These are phyloP conservation scores for Phytophthora citricola DNA, from an alignment of 352 stramenopile genomes.

Conservation along the genomic window DNA sequence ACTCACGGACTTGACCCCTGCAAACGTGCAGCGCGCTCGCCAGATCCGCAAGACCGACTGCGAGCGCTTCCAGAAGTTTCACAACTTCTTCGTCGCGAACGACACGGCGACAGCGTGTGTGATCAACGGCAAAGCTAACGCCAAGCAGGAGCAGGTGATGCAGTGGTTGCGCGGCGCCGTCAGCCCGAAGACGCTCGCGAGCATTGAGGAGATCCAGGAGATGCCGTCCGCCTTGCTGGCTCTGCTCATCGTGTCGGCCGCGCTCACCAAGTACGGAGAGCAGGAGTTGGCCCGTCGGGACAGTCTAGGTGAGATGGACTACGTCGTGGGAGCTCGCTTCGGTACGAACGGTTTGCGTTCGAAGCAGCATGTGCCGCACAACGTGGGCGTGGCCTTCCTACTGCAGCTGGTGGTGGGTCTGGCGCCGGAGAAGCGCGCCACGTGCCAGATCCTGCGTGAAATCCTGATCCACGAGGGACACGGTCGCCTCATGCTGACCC, in stretches of 20 bases:
- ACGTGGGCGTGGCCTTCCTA: slow-evolving; percentile 14
- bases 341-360: slow-evolving; percentile 14
- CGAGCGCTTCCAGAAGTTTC: slow-evolving; percentile 22
- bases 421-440: slow-evolving; percentile 27
- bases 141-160: slow-evolving; percentile 25
- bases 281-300: slow-evolving; percentile 17
- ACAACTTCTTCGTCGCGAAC: slow-evolving; percentile 28
- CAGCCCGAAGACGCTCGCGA: slow-evolving; percentile 6
- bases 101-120: slow-evolving; percentile 4
- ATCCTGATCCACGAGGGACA: slow-evolving; percentile 17
- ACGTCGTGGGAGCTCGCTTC: slow-evolving; percentile 19
- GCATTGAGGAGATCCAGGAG: slow-evolving; percentile 23
- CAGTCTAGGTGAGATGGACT: slow-evolving; percentile 29
- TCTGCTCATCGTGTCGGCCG: slow-evolving; percentile 25
- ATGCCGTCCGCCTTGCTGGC: slow-evolving; percentile 10
- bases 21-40: slow-evolving; percentile 22
- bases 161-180: slow-evolving; percentile 10
- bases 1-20: slow-evolving; percentile 12
- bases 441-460: slow-evolving; percentile 17
- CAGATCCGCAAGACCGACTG: slow-evolving; percentile 28
- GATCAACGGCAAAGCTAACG: slow-evolving; percentile 13
- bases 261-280: slow-evolving; percentile 28
- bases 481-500: slow-evolving; percentile 2
- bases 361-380: slow-evolving; percentile 16
- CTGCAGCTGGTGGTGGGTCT: slow-evolving; percentile 20